Evolutionary conservation across 2,329 filamentous ascomycete species (phyloP).

Genomic region (Madurella fahalii): DNA sequence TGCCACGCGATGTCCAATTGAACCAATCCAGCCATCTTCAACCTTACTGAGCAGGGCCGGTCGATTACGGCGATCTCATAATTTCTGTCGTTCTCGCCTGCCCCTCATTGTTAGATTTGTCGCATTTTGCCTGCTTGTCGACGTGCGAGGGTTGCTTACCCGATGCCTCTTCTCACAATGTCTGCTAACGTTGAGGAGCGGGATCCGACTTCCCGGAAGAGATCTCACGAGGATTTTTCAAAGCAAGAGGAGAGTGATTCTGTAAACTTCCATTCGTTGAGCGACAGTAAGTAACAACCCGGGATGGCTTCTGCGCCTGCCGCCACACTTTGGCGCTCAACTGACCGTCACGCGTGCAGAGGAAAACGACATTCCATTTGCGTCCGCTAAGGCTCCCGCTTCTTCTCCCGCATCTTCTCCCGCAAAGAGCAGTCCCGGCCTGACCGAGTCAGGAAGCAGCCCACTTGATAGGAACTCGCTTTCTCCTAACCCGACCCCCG

Average conservation of each 20-base stretch:
- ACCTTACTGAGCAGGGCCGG: not conserved
- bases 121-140: not conserved
- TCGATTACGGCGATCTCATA: not conserved
- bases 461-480: slow-evolving; percentile 37
- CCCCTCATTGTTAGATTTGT: not conserved
- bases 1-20: not conserved
- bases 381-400: not conserved
- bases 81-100: not conserved
- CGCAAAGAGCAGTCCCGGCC: slow-evolving; percentile 30
- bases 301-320: not conserved
- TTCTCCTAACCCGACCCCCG: slow-evolving; percentile 32
- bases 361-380: slow-evolving; percentile 16
- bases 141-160: not conserved
- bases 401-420: slow-evolving; percentile 8
- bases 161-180: slow-evolving; percentile 22
- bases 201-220: slow-evolving; percentile 18
- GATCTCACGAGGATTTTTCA: slow-evolving; percentile 20
- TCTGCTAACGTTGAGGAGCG: slow-evolving; percentile 15
- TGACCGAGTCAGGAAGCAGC: slow-evolving; percentile 42
- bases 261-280: slow-evolving; percentile 5
- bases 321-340: not conserved
- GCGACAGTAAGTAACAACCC: slow-evolving; percentile 15
- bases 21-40: not conserved
- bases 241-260: slow-evolving; percentile 10
- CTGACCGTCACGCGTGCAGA: slow-evolving; percentile 7